These are phyloP conservation scores for Candida insectalens DNA, from an alignment of 805 yeast genomes.

Conservation along the genomic window DNA sequence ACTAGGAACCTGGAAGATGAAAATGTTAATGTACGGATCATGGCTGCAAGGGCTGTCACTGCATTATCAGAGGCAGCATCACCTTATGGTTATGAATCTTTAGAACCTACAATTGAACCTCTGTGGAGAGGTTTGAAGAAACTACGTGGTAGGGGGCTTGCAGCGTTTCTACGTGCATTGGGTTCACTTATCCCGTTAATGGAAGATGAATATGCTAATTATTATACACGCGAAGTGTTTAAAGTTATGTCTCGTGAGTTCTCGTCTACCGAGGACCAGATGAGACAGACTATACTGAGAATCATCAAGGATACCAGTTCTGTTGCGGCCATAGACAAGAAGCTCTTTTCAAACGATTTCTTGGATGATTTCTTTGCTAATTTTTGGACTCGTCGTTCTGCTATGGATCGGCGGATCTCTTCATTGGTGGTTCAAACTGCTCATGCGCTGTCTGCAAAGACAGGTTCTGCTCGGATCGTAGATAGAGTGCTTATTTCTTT, in stretches of 20 bases:
- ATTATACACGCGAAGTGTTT: constrained; percentile 69
- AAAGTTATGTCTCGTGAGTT: constrained; percentile 62
- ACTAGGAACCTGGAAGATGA: constrained; percentile 54
- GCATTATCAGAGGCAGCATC: constrained; percentile 71
- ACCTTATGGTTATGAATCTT: constrained; percentile 88
- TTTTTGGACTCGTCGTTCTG: constrained; percentile 80
- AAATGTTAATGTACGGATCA: constrained; percentile 53
- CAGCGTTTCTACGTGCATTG: constrained; percentile 67
- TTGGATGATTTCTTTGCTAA: constrained; percentile 52
- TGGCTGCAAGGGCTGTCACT: constrained; percentile 64
- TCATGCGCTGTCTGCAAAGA: constrained; percentile 50
- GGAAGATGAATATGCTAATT: constrained; percentile 73
- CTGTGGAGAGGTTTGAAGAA: constrained; percentile 71
- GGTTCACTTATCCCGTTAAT: constrained; percentile 79
- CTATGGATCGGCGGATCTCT: constrained; percentile 51
- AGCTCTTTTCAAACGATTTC: constrained; percentile 37
- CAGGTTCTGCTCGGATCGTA: constrained; percentile 55
- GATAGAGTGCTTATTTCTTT: constrained; percentile 47
- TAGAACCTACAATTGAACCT: constrained; percentile 64
- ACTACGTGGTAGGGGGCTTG: constrained; percentile 70
- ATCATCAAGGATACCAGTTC: constrained; percentile 61
- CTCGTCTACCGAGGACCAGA: constrained; percentile 76
- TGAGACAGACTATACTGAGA: constrained; percentile 62
- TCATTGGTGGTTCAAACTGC: constrained; percentile 67
- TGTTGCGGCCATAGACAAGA: constrained; percentile 45